Conservation (phyloP, 495 filamentous ascomycete species). For the Hypoxylon intermedium region DNA sequence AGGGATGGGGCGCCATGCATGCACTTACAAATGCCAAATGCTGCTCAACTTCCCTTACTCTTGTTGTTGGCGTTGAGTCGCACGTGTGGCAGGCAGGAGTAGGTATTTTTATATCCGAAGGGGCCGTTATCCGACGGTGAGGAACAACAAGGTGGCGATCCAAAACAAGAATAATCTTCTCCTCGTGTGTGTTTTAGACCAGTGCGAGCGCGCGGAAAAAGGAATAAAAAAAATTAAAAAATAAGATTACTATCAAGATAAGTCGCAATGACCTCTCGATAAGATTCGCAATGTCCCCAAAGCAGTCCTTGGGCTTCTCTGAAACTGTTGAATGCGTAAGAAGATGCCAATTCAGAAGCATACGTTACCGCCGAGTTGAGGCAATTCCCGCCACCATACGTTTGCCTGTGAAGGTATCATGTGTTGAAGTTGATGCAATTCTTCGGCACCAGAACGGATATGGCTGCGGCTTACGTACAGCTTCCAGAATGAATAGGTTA, state of each 20-base stretch:
- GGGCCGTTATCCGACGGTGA: neutral
- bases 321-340: slow-evolving; percentile 3
- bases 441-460: slow-evolving; percentile 7
- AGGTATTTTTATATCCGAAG: slow-evolving; percentile 3
- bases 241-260: neutral
- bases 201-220: too few relatives aligned
- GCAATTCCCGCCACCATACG: slow-evolving; percentile 13
- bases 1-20: slow-evolving; percentile 14
- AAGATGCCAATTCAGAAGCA: slow-evolving; percentile 3
- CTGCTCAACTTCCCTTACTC: slow-evolving; percentile 4
- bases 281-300: neutral
- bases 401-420: slow-evolving; percentile 16
- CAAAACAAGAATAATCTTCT: neutral
- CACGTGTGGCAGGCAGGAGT: too few relatives aligned
- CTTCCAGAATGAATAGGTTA: neutral
- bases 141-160: neutral
- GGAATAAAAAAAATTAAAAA: too few relatives aligned
- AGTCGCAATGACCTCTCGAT: slow-evolving; percentile 1
- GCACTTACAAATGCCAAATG: slow-evolving; percentile 7
- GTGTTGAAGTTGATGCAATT: slow-evolving; percentile 28
- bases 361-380: neutral
- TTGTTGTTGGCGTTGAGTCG: neutral
- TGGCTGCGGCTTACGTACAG: neutral
- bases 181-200: too few relatives aligned
- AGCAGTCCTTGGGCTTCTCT: neutral